Evolutionary conservation across 495 filamentous ascomycete genomes (phyloP).

Genomic region (Jackrogersella minutella): DNA sequence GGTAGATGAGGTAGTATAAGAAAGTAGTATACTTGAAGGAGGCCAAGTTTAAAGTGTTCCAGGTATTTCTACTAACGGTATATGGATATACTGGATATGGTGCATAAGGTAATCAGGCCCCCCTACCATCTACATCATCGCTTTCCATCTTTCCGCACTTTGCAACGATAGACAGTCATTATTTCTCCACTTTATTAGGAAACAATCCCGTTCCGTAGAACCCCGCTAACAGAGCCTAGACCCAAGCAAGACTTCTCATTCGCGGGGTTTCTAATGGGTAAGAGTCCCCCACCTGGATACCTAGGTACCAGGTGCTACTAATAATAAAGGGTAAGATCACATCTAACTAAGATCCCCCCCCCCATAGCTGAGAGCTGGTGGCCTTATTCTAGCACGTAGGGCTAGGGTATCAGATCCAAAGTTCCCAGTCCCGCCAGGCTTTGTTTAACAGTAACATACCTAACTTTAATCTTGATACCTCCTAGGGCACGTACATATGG

Average conservation of each 20-base stretch:
- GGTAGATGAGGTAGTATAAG: neutral
- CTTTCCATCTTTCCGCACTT: conserved; percentile 11
- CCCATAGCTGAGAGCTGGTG: conserved; percentile 30
- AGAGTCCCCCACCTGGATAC: conserved; percentile 13
- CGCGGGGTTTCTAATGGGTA: conserved; percentile 20
- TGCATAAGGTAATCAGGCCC: conserved; percentile 20
- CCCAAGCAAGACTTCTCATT: conserved; percentile 10
- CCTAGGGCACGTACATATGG: neutral
- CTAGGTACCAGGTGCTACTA: too few relatives aligned
- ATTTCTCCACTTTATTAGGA: conserved; percentile 30
- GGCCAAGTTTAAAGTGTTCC: conserved; percentile 6
- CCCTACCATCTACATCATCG: conserved; percentile 33
- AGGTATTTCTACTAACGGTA: conserved; percentile 10
- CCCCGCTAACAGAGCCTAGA: conserved; percentile 32
- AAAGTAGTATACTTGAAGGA: neutral
- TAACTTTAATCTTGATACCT: too few relatives aligned
- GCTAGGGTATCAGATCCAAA: neutral
- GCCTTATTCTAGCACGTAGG: conserved; percentile 27
- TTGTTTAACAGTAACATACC: neutral
- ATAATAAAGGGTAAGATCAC: too few relatives aligned
- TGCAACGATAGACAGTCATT: neutral
- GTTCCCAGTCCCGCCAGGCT: neutral
- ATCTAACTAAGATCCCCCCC: conserved; percentile 15
- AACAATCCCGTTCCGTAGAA: conserved; percentile 26
- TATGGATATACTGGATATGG: neutral